Conservation (phyloP, 192 early-diverging fungal genomes). For the Linnemannia zychae region DNA sequence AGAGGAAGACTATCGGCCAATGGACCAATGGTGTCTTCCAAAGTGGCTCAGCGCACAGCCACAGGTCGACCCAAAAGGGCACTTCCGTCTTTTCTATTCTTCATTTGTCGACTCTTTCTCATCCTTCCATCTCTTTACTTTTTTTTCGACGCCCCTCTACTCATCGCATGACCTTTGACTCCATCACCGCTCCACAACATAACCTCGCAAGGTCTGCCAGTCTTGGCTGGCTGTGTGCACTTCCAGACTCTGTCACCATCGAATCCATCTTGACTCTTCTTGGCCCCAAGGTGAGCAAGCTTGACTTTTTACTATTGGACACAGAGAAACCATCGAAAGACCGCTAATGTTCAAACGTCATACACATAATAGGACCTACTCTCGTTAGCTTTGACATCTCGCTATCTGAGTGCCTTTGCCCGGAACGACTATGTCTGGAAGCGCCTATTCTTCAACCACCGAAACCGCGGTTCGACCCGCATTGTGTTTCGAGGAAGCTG, state of each 20-base stretch:
- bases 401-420: conserved; percentile 51
- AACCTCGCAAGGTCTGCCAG: conserved; percentile 10
- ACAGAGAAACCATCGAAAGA: neutral
- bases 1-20: neutral
- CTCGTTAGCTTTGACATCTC: conserved; percentile 18
- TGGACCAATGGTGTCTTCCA: neutral
- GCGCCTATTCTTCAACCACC: conserved; percentile 30
- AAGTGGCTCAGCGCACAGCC: neutral
- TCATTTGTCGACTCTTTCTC: neutral
- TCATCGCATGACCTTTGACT: neutral
- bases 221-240: conserved; percentile 18
- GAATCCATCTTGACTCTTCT: conserved; percentile 16
- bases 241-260: conserved; percentile 29
- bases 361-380: conserved; percentile 22
- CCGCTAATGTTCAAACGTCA: neutral
- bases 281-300: conserved; percentile 13
- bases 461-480: conserved; percentile 15
- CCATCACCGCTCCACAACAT: neutral
- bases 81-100: neutral
- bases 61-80: neutral
- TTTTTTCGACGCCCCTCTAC: neutral
- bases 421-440: conserved; percentile 56
- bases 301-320: neutral
- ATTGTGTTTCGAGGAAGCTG: conserved; percentile 51
- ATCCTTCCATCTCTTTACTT: conserved; percentile 3